Base-by-base conservation (phyloP, 345 rosid genomes). In the Aegle marmelos region DNA sequence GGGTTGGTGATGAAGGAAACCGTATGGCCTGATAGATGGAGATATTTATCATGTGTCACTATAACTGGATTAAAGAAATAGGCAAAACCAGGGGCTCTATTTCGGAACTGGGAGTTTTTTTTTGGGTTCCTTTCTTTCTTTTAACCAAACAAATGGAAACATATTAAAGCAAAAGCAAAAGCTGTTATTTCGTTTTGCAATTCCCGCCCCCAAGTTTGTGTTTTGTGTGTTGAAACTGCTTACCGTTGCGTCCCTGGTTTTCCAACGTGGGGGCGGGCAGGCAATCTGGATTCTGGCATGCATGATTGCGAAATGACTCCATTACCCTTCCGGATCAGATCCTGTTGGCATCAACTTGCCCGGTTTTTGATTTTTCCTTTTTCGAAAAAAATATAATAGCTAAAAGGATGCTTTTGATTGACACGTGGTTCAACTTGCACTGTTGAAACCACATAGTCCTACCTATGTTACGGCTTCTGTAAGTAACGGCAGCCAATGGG, bases 81-180 rank as follows among this genome's bases (percentile, higher is more conserved):
- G 66, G 85, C 74, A 88, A 91, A 91, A 91, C 91, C 85, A 84
- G 88, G 92, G 94, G 92, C 92, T 74, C 66, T 13, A 25, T 73
- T 63, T 27, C 9, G 50, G 62, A 74, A 53, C 59, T 33, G 78
- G 14, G 66, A 65, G 59, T 33, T 9, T 48, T 48, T 64, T n/a
- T 17, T 58, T n/a, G n/a, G n/a, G n/a, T 61, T 71, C 34, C 27
- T 36, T 21, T 71, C 7, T 37, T 50, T 11, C 1, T 41, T 17
- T 27, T 3, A 11, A 21, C 0, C 39, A 27, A 0, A 30, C 22
- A 48, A 45, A 37, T 4, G 21, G 14, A 28, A 50, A 39, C 9
- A 37, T 5, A 73, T 16, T 22, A 14, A 58, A 17, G 19, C 63
- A 25, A 66, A 67, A 72, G 79, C 54, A 65, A 30, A 74, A 60